A percentile compares a stretch with the other conserved stretches of the same genome.
Conservation (phyloP, 2,329 filamentous ascomycete species). For the Trichophaea hybrida region DNA sequence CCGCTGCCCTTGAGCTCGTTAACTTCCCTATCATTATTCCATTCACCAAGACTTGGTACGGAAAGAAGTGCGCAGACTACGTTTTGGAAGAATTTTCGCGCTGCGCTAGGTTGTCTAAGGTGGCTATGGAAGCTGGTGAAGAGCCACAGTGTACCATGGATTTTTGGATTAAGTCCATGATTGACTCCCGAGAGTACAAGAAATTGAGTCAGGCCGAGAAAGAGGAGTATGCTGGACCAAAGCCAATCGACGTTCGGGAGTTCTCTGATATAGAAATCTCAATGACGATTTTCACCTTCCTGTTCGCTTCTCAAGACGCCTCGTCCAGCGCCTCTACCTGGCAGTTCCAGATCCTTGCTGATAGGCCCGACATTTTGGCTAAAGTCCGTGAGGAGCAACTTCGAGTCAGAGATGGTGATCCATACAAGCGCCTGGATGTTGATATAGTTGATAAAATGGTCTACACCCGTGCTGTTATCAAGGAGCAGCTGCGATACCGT, state of each 20-base stretch:
- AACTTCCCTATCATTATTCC: conserved; percentile 96
- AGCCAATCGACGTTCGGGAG: conserved; percentile 68
- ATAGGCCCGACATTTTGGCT: conserved; percentile 82
- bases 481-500: conserved; percentile 81
- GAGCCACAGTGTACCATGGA: conserved; percentile 89
- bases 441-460: conserved; percentile 77
- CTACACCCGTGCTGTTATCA: conserved; percentile 84
- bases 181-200: conserved; percentile 69
- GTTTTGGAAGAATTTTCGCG: conserved; percentile 78
- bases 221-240: conserved; percentile 46
- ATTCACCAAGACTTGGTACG: conserved; percentile 92
- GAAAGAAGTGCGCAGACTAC: conserved; percentile 89
- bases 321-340: conserved; percentile 87
- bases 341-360: conserved; percentile 87
- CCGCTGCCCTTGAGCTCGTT: conserved; percentile 86
- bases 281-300: conserved; percentile 87
- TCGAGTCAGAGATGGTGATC: conserved; percentile 57
- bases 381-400: conserved; percentile 87
- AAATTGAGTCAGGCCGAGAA: conserved; percentile 58
- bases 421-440: conserved; percentile 55
- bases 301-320: conserved; percentile 94
- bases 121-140: conserved; percentile 77
- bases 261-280: conserved; percentile 86
- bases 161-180: conserved; percentile 78
- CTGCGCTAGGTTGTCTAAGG: conserved; percentile 85